These are phyloP conservation scores for Neoboletus subvelutipes DNA, from an alignment of 768 basidiomycete species.

Conservation along the genomic window DNA sequence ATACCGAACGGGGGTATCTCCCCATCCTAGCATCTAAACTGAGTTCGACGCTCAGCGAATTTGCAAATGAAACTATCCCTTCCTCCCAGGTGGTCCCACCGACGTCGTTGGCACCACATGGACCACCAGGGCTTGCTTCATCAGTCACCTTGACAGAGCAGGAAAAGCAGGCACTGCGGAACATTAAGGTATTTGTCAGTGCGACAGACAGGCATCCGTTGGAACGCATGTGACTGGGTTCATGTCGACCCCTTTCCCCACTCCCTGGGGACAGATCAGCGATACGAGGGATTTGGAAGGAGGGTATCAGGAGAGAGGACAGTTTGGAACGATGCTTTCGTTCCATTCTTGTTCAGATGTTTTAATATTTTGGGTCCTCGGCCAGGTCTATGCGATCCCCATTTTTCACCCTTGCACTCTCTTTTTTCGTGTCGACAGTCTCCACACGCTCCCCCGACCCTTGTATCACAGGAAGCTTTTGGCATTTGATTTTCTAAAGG, in stretches of 20 bases:
- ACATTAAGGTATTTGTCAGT: constrained; percentile 69
- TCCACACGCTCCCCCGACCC: neutral
- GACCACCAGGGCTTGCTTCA: constrained; percentile 14
- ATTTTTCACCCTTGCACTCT: no score
- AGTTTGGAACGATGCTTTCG: neutral
- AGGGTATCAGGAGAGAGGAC: neutral
- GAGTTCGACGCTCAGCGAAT: constrained; percentile 44
- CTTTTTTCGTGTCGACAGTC: neutral
- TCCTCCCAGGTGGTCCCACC: constrained; percentile 8
- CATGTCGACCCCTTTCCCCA: neutral
- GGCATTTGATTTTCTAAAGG: constrained; percentile 22
- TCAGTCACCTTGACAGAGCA: constrained; percentile 32
- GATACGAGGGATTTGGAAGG: constrained; percentile 5
- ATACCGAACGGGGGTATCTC: constrained; percentile 94
- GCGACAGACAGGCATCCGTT: constrained; percentile 74
- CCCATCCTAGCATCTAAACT: constrained; percentile 69
- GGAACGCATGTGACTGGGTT: constrained; percentile 48
- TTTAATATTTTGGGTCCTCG: constrained; percentile 3
- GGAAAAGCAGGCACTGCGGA: constrained; percentile 25
- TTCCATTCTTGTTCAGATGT: neutral
- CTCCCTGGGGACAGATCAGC: neutral
- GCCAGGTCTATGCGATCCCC: neutral
- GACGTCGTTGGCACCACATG: constrained; percentile 31
- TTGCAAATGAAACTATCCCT: constrained; percentile 23
- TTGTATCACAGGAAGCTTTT: constrained; percentile 17